These are phyloP conservation scores for Quercus wislizeni DNA, from an alignment of 306 rosid genomes.

Conservation along the genomic window DNA sequence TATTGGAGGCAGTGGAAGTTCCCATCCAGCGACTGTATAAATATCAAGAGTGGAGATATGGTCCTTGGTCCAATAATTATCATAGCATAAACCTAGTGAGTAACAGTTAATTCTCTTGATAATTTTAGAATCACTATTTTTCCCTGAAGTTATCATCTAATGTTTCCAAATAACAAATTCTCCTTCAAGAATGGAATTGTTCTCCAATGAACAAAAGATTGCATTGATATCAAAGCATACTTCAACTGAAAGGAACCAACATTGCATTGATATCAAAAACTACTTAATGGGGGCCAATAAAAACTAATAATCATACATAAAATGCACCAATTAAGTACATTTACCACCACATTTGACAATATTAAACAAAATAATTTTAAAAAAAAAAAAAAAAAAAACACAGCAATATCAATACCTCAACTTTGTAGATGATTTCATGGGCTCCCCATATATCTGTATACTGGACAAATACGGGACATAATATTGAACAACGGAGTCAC, in stretches of 20 bases:
- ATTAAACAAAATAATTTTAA: no score
- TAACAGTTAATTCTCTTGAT: not conserved
- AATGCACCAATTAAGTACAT: no score
- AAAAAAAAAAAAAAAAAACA: not conserved
- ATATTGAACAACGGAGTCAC: slow-evolving; percentile 72
- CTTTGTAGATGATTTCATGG: slow-evolving; percentile 42
- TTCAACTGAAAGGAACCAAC: not conserved
- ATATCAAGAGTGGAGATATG: no score
- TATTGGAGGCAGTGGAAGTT: not conserved
- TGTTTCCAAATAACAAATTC: not conserved
- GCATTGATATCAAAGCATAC: not conserved
- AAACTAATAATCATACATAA: no score
- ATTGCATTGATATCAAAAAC: not conserved
- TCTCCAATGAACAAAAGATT: not conserved
- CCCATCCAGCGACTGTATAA: not conserved
- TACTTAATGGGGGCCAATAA: no score
- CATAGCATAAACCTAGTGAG: not conserved
- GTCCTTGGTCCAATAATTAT: not conserved
- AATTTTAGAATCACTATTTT: not conserved
- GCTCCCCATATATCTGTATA: slow-evolving; percentile 64
- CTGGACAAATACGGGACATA: slow-evolving; percentile 87
- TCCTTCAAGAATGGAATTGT: not conserved
- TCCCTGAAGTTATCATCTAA: not conserved
- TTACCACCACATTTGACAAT: not conserved
- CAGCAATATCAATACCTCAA: slow-evolving; percentile 47